Evolutionary conservation across 371 early-diverging fungal genomes (phyloP).

Genomic region (Apophysomyces variabilis): DNA sequence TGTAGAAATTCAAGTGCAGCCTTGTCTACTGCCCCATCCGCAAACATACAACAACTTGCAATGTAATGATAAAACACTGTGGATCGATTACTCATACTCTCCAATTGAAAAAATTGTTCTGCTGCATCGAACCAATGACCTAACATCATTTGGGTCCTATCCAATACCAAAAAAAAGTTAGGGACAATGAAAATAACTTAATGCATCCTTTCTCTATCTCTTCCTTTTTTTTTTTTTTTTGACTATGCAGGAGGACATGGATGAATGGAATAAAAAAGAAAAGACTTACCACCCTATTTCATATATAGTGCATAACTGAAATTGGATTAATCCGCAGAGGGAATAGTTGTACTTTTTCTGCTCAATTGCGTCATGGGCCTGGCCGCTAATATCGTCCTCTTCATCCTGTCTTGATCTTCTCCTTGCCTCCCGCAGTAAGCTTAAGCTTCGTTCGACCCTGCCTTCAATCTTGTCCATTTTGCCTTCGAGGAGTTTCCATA

Average conservation of each 20-base stretch:
- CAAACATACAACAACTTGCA: slow-evolving; percentile 41
- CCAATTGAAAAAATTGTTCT: slow-evolving; percentile 39
- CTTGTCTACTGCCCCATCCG: slow-evolving; percentile 29
- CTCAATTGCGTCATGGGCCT: slow-evolving; percentile 13
- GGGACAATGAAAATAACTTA: no score
- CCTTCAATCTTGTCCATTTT: slow-evolving; percentile 27
- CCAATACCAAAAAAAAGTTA: not conserved
- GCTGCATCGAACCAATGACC: slow-evolving; percentile 33
- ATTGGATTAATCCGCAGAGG: slow-evolving; percentile 37
- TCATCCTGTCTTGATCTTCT: not conserved
- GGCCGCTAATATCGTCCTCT: slow-evolving; percentile 1
- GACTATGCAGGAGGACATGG: not conserved
- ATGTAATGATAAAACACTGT: slow-evolving; percentile 40
- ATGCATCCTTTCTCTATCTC: no score
- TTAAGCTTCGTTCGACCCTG: slow-evolving; percentile 16
- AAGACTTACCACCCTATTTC: slow-evolving; percentile 54
- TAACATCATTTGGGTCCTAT: slow-evolving; percentile 33
- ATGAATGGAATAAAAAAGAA: slow-evolving; percentile 11
- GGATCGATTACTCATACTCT: slow-evolving; percentile 35
- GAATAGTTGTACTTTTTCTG: slow-evolving; percentile 12
- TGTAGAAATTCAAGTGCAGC: slow-evolving; percentile 33
- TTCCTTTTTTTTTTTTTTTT: not conserved
- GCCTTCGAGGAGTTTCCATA: slow-evolving; percentile 29
- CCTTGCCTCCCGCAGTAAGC: slow-evolving; percentile 18
- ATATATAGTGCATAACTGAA: slow-evolving; percentile 49